A percentile compares a stretch with the other conserved stretches of the same genome.
Conservation (phyloP, 2,329 filamentous ascomycete species). For the Hymenoscyphus fructigenus region DNA sequence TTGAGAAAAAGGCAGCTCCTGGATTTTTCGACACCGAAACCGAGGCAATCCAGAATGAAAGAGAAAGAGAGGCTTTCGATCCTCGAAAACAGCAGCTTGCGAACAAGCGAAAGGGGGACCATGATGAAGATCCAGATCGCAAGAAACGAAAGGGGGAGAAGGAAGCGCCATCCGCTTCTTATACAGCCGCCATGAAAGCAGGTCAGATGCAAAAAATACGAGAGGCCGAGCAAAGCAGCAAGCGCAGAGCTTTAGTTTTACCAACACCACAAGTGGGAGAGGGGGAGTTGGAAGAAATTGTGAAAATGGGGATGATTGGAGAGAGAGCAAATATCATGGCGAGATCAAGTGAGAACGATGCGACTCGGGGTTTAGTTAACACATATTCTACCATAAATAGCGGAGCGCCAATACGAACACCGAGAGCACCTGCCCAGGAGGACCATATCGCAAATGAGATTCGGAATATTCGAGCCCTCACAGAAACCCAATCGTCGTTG, state of each 20-base stretch:
- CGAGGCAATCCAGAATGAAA: conserved; percentile 78
- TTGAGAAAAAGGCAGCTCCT: conserved; percentile 83
- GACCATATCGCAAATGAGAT: conserved; percentile 97
- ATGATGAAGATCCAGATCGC: conserved; percentile 74
- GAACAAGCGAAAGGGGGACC: conserved; percentile 90
- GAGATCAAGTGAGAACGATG: conserved; percentile 76
- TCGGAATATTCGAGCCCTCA: conserved; percentile 86
- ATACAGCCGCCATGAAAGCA: conserved; percentile 86
- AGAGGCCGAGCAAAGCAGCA: conserved; percentile 96
- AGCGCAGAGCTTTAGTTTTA: conserved; percentile 77
- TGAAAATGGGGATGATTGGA: conserved; percentile 96
- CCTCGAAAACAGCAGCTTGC: conserved; percentile 87
- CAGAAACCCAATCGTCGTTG: conserved; percentile 89
- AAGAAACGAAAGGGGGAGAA: conserved; percentile 92
- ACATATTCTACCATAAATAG: conserved; percentile 82
- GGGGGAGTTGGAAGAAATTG: conserved; percentile 90
- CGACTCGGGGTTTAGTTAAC: conserved; percentile 81
- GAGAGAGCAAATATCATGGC: conserved; percentile 78
- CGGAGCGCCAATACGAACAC: conserved; percentile 86
- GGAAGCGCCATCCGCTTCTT: conserved; percentile 71
- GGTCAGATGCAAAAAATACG: conserved; percentile 92
- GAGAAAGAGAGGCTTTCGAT: conserved; percentile 81
- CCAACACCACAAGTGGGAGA: conserved; percentile 92
- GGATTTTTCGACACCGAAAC: conserved; percentile 94
- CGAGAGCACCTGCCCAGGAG: conserved; percentile 85